Base-by-base conservation (phyloP, 2,329 filamentous ascomycete genomes). In the Stachybotrys chlorohalonatus region DNA sequence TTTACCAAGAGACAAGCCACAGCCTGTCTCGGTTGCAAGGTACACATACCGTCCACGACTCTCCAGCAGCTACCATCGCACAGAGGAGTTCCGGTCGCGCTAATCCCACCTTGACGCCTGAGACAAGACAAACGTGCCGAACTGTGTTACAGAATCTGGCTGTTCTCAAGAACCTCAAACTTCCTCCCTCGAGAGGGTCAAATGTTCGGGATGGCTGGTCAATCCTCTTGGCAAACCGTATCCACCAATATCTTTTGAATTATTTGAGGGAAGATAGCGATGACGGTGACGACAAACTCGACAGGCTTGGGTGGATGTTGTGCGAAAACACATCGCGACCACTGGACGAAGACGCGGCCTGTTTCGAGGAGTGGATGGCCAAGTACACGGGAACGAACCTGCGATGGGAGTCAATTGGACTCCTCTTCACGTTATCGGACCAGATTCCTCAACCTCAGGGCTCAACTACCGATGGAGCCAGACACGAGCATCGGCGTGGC, bases 381-480 rank as follows among this genome's bases (percentile, higher is more conserved):
- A 71, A 75, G 42, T 73, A 77, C 51, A 65, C 63, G 0, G 73
- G 73, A 0, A 56, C 57, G 0, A 69, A 68, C 15, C 60, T 74
- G 17, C 66, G 75, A 1, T 78, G 75, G 75, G 75, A 78, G 53
- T 68, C 71, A 0, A 53, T 78, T 1, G 74, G 73, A 0, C 53
- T 75, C 11, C 58, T 75, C 1, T 76, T 60, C 62, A 57, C 63
- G 0, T 60, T 61, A 11, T 6, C 13, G 8, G 24, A 51, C 24
- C 36, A 42, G 36, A 9, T 13, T 9, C 9, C 9, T 42, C 49
- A 51, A 30, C 9, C 48, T 30, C 16, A 31, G 16, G 16, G 13
- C 30, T 3, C 31, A 13, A 51, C 6, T 7, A 32, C 30, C 8
- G 24, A 51, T 6, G 49, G 49, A 36, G 32, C 31, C 31, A 51